These are phyloP conservation scores for Trebouxia sp. DNA, from an alignment of 139 green algal genomes.

Conservation along the genomic window DNA sequence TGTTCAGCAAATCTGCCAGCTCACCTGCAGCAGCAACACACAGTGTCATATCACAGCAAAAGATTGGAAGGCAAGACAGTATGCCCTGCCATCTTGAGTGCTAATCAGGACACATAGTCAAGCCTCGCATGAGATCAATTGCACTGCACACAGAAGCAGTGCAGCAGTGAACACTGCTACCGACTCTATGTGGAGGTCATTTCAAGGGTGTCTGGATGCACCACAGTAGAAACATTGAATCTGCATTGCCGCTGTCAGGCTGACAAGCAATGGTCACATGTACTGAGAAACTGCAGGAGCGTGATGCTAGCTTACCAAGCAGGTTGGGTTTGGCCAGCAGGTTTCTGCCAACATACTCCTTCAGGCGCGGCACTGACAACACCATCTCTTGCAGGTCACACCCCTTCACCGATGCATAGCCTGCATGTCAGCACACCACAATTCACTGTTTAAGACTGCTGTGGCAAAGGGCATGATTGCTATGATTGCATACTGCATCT, in stretches of 20 bases:
- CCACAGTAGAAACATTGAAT: neutral
- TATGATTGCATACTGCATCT: neutral
- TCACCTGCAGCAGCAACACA: constrained; percentile 5
- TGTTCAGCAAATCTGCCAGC: constrained; percentile 10
- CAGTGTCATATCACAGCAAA: neutral
- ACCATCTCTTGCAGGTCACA: constrained; percentile 38
- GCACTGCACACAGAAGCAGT: neutral
- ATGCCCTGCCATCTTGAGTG: neutral
- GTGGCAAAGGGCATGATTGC: no score
- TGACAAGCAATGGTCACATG: neutral
- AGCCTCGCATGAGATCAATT: neutral
- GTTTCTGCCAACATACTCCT: constrained; percentile 46
- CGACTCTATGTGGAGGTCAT: neutral
- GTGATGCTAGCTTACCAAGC: constrained; percentile 37
- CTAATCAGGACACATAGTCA: neutral
- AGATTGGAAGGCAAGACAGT: neutral
- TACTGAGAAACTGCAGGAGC: neutral
- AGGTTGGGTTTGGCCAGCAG: constrained; percentile 39
- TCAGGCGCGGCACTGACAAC: constrained; percentile 31
- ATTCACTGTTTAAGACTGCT: neutral
- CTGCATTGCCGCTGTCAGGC: neutral
- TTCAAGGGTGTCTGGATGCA: neutral
- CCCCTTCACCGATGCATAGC: constrained; percentile 26
- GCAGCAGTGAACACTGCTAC: neutral
- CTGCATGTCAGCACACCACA: constrained; percentile 31